Evolutionary conservation across 1,284 basidiomycete species (phyloP), one percentile per base, ranked within the genome.

Genomic region (Gastroboletus turbinatus): DNA sequence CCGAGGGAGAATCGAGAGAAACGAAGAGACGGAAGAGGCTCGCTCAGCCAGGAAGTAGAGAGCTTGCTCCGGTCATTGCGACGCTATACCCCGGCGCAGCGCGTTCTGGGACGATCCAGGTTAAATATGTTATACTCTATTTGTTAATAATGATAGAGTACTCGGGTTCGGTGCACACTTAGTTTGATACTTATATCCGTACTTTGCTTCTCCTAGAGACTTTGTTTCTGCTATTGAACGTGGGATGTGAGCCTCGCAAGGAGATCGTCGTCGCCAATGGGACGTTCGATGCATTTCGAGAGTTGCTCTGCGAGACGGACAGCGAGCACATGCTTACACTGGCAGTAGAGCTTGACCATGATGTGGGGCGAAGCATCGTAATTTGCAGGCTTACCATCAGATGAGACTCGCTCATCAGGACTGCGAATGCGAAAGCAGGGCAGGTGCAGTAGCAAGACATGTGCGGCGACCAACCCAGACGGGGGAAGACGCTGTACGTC

Each of bases 241-340:
- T 71, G 59, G 23, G 58, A 53, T 11, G 53, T 54, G 51, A 79
- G 63, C 45, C 73, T 67, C 2, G 69, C 58, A 17, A 76, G 71
- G 23, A 89, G 69, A 32, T 83, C 81, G 51, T 84, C 76, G 5
- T 71, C 68, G 25, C 66, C 70, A 32, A 81, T 67, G 29, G 76
- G 70, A 29, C 82, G 77, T 52, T 85, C 78, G 29, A 82, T 63
- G 60, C 77, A 84, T 52, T 75, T 75, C 2, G 74, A 74, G 42
- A 88, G 68, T 52, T 77, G 79, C 33, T 79, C 68, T 5, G 86
- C 86, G 16, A 92, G 70, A 16, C 77, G 70, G 11, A 79, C 78
- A 7, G 88, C 88, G n/a, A 91, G 75, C 1, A 89, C 68, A 66
- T 92, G 90, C 67, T 92, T 91, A 68, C 89, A 92, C 89, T 91